A percentile compares a stretch with the other conserved stretches of the same genome.
phyloP scores from a whole-genome alignment of 495 filamentous ascomycete genomes.

The Pseudoneurospora amorphoporcata region DNA sequence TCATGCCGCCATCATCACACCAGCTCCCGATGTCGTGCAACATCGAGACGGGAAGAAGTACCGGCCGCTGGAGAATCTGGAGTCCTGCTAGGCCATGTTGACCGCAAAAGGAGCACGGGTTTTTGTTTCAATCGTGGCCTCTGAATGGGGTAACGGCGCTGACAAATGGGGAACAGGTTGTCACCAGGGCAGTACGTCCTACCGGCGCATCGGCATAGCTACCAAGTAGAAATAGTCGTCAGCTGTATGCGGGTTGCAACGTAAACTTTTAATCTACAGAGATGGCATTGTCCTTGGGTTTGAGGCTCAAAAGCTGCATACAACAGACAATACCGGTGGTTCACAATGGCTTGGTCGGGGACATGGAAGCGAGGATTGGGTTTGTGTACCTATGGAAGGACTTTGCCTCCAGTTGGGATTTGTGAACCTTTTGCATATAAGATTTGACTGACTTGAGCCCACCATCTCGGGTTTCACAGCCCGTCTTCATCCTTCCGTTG shows the following conservation, averaged over 20 bases:
- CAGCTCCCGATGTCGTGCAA: neutral
- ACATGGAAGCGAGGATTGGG: neutral
- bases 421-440: neutral
- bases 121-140: neutral
- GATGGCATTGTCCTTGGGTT: neutral
- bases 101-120: neutral
- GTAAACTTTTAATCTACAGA: neutral
- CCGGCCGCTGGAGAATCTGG: neutral
- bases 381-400: neutral
- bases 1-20: neutral
- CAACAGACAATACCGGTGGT: neutral
- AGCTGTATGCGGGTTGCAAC: neutral
- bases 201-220: no score
- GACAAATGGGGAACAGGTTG: neutral
- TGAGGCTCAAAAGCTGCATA: neutral
- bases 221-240: neutral
- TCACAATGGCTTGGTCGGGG: no score
- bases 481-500: neutral
- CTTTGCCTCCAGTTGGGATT: neutral
- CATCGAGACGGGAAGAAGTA: neutral
- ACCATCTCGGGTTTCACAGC: neutral
- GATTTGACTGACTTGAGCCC: neutral
- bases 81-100: neutral
- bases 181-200: no score
- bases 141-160: neutral